Conservation (phyloP, 23 red algal genomes). For the Gracilaria caudata region DNA sequence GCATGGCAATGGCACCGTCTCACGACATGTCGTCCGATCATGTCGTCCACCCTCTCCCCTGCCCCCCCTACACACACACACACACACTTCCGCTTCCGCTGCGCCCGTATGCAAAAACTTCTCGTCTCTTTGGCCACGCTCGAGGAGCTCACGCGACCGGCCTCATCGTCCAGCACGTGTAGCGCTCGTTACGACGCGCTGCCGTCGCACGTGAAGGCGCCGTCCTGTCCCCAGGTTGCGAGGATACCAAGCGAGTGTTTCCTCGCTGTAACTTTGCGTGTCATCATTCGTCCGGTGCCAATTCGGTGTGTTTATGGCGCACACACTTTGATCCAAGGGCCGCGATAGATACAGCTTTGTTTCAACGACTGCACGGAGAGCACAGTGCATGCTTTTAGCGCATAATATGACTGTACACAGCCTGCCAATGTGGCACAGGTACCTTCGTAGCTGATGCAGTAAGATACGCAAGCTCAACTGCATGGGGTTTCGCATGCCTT, state of each 20-base stretch:
- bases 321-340: conserved; percentile 69
- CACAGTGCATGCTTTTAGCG: conserved; percentile 71
- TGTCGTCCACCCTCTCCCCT: too few relatives aligned
- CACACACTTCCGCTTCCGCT: too few relatives aligned
- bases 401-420: conserved; percentile 92
- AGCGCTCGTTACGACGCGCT: conserved; percentile 35
- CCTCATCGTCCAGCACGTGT: background rate
- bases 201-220: conserved; percentile 45
- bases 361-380: conserved; percentile 58
- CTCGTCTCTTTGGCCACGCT: too few relatives aligned
- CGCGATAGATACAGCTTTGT: conserved; percentile 74
- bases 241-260: conserved; percentile 83
- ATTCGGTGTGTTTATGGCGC: conserved; percentile 76
- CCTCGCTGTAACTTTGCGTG: conserved; percentile 83
- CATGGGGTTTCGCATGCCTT: conserved; percentile 79
- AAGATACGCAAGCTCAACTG: conserved; percentile 33
- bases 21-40: background rate
- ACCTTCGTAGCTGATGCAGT: conserved; percentile 61
- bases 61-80: too few relatives aligned
- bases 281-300: conserved; percentile 80
- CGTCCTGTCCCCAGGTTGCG: conserved; percentile 77
- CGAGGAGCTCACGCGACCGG: conserved; percentile 45
- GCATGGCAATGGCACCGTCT: background rate
- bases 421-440: conserved; percentile 52
- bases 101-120: too few relatives aligned